These are phyloP conservation scores for Fusarium longipes DNA, from an alignment of 2,329 filamentous ascomycete genomes.

Conservation along the genomic window DNA sequence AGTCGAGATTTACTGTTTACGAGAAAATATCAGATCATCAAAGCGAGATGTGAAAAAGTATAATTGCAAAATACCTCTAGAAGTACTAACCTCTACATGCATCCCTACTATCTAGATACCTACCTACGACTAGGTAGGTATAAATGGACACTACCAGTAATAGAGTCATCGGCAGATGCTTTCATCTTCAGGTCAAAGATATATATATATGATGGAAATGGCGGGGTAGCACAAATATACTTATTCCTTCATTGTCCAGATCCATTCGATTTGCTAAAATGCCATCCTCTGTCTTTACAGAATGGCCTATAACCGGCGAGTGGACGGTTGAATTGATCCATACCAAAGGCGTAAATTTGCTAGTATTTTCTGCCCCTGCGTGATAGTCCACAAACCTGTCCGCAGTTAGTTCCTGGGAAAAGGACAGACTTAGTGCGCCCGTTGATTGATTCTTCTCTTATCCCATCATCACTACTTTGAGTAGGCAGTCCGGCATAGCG, in stretches of 20 bases:
- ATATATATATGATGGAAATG: background rate
- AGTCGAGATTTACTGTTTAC: background rate
- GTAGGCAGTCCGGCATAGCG: too few species aligned
- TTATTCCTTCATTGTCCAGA: background rate
- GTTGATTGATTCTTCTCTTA: background rate
- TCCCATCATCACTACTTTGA: background rate
- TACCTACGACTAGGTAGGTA: too few species aligned
- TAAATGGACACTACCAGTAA: too few species aligned
- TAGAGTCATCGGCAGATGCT: background rate
- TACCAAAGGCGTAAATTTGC: too few species aligned
- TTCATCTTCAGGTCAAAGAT: background rate
- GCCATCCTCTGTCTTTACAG: background rate
- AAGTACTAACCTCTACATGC: too few species aligned
- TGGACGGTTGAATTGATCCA: too few species aligned
- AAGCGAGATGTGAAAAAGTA: background rate
- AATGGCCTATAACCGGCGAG: too few species aligned
- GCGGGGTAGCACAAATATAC: background rate
- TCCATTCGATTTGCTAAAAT: slow-evolving; percentile 2
- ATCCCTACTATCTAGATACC: too few species aligned
- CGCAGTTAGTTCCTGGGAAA: background rate
- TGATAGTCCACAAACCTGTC: too few species aligned
- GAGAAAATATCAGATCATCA: background rate
- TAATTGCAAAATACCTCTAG: background rate
- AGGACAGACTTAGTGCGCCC: background rate
- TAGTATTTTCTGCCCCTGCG: too few species aligned